Percentiles rank a stretch among this genome's conserved stretches.
These are phyloP conservation scores for Chalara sp. DNA, from an alignment of 2,329 filamentous ascomycete species.

Conservation along the genomic window DNA sequence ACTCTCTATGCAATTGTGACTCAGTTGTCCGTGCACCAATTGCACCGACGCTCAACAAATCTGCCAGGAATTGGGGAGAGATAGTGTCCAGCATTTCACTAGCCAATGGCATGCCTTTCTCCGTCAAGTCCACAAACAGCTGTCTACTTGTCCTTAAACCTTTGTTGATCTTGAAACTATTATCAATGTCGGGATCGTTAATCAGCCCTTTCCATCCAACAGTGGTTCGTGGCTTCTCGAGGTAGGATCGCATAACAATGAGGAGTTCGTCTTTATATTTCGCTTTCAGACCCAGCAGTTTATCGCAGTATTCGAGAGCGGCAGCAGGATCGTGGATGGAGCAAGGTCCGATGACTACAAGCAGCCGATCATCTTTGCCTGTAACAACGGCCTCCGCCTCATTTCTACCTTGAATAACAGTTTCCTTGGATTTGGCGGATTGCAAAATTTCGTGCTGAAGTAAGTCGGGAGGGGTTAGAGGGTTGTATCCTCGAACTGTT, in stretches of 20 bases:
- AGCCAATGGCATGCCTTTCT: slow-evolving; percentile 90
- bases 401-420: slow-evolving; percentile 54
- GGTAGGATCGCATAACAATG: slow-evolving; percentile 96
- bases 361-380: slow-evolving; percentile 50
- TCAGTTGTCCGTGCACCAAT: slow-evolving; percentile 96
- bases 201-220: slow-evolving; percentile 99
- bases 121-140: slow-evolving; percentile 87
- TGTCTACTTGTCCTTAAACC: slow-evolving; percentile 80
- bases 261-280: slow-evolving; percentile 85
- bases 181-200: slow-evolving; percentile 97
- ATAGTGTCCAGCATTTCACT: slow-evolving; percentile 98
- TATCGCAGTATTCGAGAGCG: slow-evolving; percentile 87
- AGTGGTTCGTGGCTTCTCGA: slow-evolving; percentile 96
- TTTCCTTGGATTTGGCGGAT: slow-evolving; percentile 34
- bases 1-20: slow-evolving; percentile 88
- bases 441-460: slow-evolving; percentile 86
- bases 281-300: slow-evolving; percentile 72
- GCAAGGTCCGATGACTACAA: slow-evolving; percentile 89
- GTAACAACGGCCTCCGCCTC: slow-evolving; percentile 63
- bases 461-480: slow-evolving; percentile 84
- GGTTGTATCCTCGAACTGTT: slow-evolving; percentile 81
- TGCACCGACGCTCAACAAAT: slow-evolving; percentile 84
- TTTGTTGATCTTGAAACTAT: slow-evolving; percentile 99
- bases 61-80: slow-evolving; percentile 92
- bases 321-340: slow-evolving; percentile 92